A percentile compares a stretch with the other conserved stretches of the same genome.
These are phyloP conservation scores for Ricinus communis DNA, from an alignment of 345 rosid genomes.

Conservation along the genomic window DNA sequence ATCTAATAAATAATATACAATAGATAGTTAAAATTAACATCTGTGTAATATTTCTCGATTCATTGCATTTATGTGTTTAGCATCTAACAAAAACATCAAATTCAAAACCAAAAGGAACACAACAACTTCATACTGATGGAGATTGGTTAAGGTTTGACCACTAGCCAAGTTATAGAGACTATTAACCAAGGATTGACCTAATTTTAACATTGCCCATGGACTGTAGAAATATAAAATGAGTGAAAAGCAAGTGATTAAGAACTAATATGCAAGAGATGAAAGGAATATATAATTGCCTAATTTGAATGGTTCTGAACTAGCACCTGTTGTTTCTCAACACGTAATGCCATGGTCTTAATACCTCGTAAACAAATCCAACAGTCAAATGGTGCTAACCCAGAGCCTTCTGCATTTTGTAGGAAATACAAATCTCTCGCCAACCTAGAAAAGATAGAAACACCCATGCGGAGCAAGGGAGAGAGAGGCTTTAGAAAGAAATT, in stretches of 20 bases:
- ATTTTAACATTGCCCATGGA: background rate
- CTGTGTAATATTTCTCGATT: too few relatives aligned
- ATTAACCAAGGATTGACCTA: background rate
- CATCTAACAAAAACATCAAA: too few relatives aligned
- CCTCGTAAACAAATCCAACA: slow-evolving; percentile 96
- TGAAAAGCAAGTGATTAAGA: background rate
- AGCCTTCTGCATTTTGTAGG: slow-evolving; percentile 94
- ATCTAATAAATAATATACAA: too few relatives aligned
- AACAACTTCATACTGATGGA: too few relatives aligned
- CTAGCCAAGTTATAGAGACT: too few relatives aligned
- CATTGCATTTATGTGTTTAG: too few relatives aligned
- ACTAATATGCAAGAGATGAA: background rate
- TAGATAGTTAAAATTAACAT: too few relatives aligned
- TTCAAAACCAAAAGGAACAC: too few relatives aligned
- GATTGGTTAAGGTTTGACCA: too few relatives aligned
- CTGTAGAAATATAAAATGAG: background rate
- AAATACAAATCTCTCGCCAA: slow-evolving; percentile 80
- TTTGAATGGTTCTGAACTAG: slow-evolving; percentile 4
- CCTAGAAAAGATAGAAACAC: slow-evolving; percentile 33
- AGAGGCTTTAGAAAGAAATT: background rate
- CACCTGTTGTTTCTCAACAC: slow-evolving; percentile 96
- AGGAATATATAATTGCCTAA: background rate
- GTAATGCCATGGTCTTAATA: slow-evolving; percentile 89
- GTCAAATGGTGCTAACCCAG: slow-evolving; percentile 95
- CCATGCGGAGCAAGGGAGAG: background rate